Percentiles rank a stretch among this genome's conserved stretches.
Evolutionary conservation across 305 asterid genomes (phyloP).

Genomic region (Euphrasia arctica): DNA sequence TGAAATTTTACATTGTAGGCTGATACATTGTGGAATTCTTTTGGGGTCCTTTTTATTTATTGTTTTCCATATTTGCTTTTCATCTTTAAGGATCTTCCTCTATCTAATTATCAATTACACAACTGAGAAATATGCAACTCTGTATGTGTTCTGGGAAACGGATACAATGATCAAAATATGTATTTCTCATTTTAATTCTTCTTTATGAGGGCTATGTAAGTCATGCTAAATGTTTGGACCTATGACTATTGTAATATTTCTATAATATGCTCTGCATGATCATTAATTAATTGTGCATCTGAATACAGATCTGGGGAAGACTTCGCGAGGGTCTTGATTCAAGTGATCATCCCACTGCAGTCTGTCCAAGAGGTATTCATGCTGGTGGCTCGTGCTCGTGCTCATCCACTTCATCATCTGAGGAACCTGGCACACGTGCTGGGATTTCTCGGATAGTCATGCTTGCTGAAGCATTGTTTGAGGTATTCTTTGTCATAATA

Average conservation of each 20-base stretch:
- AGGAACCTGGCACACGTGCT: constrained; percentile 63
- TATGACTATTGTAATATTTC: constrained; percentile 15
- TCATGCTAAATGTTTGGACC: constrained; percentile 7
- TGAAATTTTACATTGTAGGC: too few species aligned
- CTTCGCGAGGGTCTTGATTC: constrained; percentile 50
- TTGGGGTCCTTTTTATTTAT: too few species aligned
- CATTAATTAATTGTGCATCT: constrained; percentile 22
- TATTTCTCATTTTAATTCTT: constrained; percentile 1
- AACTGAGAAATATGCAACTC: background rate
- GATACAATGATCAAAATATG: constrained; percentile 1
- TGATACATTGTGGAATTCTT: too few species aligned
- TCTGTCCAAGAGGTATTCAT: constrained; percentile 79
- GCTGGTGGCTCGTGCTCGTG: constrained; percentile 73
- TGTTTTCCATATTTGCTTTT: background rate
- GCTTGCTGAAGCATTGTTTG: constrained; percentile 96
- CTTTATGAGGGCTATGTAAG: constrained; percentile 15
- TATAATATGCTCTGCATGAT: background rate
- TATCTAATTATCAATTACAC: background rate
- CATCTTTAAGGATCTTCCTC: background rate
- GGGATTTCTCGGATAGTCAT: constrained; percentile 84
- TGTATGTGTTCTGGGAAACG: background rate
- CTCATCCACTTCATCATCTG: constrained; percentile 57
- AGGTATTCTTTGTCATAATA: constrained; percentile 44
- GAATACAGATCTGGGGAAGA: constrained; percentile 66
- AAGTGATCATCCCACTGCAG: constrained; percentile 39